Conservation (phyloP, 495 filamentous ascomycete genomes). For the Viridothelium virens region DNA sequence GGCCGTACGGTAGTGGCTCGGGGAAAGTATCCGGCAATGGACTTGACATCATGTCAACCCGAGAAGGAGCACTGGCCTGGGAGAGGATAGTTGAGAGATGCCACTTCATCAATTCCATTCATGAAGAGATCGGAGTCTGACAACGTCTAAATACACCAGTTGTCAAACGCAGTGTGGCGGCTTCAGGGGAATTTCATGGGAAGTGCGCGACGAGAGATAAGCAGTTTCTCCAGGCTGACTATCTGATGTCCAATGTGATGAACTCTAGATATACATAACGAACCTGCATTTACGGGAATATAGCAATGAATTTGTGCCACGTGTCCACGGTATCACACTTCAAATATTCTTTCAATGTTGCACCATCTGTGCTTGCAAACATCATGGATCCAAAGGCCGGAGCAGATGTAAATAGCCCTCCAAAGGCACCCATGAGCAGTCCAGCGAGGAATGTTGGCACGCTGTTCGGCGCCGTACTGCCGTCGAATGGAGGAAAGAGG, state of each 20-base stretch:
- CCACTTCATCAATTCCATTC: neutral
- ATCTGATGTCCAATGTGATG: too few relatives aligned
- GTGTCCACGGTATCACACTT: neutral
- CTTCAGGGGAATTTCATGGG: too few relatives aligned
- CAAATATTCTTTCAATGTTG: neutral
- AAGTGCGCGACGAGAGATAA: too few relatives aligned
- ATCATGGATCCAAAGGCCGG: neutral
- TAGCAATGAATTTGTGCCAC: neutral
- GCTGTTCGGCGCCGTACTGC: neutral
- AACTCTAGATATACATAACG: too few relatives aligned
- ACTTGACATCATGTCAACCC: neutral
- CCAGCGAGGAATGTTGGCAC: neutral
- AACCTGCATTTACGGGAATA: neutral
- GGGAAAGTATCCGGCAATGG: neutral
- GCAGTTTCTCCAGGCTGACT: too few relatives aligned
- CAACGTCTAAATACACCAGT: neutral
- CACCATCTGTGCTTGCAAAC: neutral
- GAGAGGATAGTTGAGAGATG: neutral
- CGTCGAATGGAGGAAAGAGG: neutral
- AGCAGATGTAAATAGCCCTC: neutral
- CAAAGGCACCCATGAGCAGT: neutral
- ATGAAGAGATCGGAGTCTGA: conserved; percentile 8
- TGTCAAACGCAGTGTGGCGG: too few relatives aligned
- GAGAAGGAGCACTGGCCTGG: conserved; percentile 1
- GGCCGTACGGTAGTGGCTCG: conserved; percentile 1